Evolutionary conservation across 305 asterid species (phyloP).

Genomic region (Euphrasia arctica): DNA sequence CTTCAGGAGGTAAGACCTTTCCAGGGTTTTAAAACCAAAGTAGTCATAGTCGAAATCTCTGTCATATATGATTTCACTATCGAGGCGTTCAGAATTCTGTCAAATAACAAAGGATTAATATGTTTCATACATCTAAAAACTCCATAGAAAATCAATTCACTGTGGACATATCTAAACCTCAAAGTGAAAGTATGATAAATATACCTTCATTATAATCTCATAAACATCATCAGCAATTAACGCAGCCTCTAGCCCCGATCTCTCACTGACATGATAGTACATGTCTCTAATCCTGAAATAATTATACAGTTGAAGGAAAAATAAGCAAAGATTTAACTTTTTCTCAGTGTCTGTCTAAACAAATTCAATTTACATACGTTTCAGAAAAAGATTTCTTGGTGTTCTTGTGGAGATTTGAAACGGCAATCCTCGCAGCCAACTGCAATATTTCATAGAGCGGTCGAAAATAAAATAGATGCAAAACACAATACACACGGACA

Average conservation of each 20-base stretch:
- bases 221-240: slow-evolving; percentile 90
- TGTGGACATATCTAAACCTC: neutral
- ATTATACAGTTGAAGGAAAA: neutral
- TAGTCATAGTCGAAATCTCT: slow-evolving; percentile 93
- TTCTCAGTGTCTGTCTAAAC: no score
- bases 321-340: neutral
- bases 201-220: slow-evolving; percentile 85
- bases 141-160: neutral
- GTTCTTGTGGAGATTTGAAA: slow-evolving; percentile 92
- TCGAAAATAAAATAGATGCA: neutral
- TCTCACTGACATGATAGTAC: slow-evolving; percentile 75
- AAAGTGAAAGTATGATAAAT: neutral
- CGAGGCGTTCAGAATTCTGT: slow-evolving; percentile 80
- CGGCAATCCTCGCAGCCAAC: slow-evolving; percentile 99
- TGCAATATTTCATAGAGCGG: slow-evolving; percentile 25
- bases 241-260: slow-evolving; percentile 76
- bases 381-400: slow-evolving; percentile 95
- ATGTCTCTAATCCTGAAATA: slow-evolving; percentile 71
- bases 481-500: neutral
- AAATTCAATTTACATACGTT: slow-evolving; percentile 53
- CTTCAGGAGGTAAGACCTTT: slow-evolving; percentile 85
- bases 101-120: slow-evolving; percentile 17
- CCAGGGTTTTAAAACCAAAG: slow-evolving; percentile 96
- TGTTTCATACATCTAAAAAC: no score
- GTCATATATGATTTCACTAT: slow-evolving; percentile 94